These are phyloP conservation scores for Calonectria pseudoturangicola DNA, from an alignment of 2,329 filamentous ascomycete species.

Conservation along the genomic window DNA sequence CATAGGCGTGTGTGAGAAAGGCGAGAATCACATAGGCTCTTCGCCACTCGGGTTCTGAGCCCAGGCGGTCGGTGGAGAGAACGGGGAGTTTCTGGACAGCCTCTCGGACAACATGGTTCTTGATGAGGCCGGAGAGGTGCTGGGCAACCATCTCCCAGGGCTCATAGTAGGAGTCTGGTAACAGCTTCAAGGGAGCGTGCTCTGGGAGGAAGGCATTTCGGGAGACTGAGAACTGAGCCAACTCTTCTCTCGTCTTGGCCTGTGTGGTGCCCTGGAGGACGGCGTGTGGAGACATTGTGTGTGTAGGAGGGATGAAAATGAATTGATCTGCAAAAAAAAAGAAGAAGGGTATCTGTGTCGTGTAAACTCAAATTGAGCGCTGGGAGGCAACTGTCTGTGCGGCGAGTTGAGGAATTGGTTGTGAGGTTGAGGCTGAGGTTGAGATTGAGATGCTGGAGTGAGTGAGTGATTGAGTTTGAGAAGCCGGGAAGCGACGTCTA, in stretches of 20 bases:
- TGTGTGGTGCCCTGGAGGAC: constrained; percentile 49
- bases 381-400: constrained; percentile 14
- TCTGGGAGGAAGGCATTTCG: constrained; percentile 86
- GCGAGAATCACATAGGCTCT: constrained; percentile 86
- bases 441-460: not conserved
- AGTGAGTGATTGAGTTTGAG: not conserved
- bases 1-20: constrained; percentile 89
- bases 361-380: constrained; percentile 7
- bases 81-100: constrained; percentile 80
- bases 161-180: constrained; percentile 84
- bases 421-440: too few relatives aligned
- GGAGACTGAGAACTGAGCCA: constrained; percentile 62
- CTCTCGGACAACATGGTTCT: constrained; percentile 75
- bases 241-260: constrained; percentile 51
- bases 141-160: constrained; percentile 85
- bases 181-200: constrained; percentile 76
- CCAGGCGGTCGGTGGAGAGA: constrained; percentile 79
- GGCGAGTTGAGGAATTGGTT: not conserved
- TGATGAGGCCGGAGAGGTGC: constrained; percentile 80
- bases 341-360: not conserved
- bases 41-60: constrained; percentile 83
- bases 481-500: constrained; percentile 18
- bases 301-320: constrained; percentile 6
- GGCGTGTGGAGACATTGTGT: constrained; percentile 66
- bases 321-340: constrained; percentile 5